Evolutionary conservation across 352 stramenopile species (phyloP).

Genomic region (Phytophthora idaei): DNA sequence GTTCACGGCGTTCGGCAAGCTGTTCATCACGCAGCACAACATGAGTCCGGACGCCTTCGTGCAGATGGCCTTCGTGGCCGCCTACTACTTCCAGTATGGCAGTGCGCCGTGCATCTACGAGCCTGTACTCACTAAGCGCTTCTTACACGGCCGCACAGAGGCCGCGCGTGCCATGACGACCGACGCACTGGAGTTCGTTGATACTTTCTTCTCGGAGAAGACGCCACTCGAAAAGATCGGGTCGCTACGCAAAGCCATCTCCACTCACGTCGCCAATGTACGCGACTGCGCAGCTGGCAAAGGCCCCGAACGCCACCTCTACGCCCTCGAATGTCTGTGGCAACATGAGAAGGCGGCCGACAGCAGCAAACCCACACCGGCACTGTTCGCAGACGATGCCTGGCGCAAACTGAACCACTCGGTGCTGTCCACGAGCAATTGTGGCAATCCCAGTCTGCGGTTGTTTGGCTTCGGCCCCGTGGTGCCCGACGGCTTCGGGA

Average conservation of each 20-base stretch:
- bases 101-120: slow-evolving; percentile 92
- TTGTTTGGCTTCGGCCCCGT: slow-evolving; percentile 95
- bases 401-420: slow-evolving; percentile 95
- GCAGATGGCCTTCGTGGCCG: slow-evolving; percentile 94
- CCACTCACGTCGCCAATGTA: slow-evolving; percentile 89
- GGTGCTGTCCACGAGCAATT: slow-evolving; percentile 96
- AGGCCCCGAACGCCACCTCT: slow-evolving; percentile 95
- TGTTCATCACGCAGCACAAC: slow-evolving; percentile 91
- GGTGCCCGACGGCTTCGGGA: slow-evolving; percentile 94
- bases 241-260: slow-evolving; percentile 85
- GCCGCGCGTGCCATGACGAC: slow-evolving; percentile 92
- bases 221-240: slow-evolving; percentile 90
- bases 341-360: slow-evolving; percentile 51
- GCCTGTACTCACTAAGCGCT: slow-evolving; percentile 95
- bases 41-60: slow-evolving; percentile 96
- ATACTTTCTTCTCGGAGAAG: slow-evolving; percentile 86
- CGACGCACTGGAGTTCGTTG: slow-evolving; percentile 88
- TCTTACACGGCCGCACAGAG: slow-evolving; percentile 95
- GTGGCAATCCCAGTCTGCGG: slow-evolving; percentile 94
- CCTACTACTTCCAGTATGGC: slow-evolving; percentile 95
- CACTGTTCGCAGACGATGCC: slow-evolving; percentile 89
- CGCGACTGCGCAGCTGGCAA: slow-evolving; percentile 90
- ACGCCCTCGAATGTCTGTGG: slow-evolving; percentile 93
- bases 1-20: slow-evolving; percentile 92
- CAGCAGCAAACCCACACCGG: slow-evolving; percentile 47